Evolutionary conservation across 495 filamentous ascomycete species (phyloP).

Genomic region (Hypoxylon cercidicola): DNA sequence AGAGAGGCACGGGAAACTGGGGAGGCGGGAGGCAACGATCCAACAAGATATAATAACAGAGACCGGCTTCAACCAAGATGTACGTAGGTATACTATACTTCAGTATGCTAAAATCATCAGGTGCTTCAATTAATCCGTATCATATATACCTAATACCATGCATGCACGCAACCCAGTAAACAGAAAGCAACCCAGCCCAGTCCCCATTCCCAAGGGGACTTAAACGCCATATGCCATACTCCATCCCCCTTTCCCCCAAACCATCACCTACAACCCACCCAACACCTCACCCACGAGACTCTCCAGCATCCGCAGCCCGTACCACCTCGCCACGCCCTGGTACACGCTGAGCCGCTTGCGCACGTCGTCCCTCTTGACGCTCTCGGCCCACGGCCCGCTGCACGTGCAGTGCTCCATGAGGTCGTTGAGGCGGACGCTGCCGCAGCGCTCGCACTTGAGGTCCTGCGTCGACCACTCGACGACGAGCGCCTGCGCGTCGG

Average conservation of each 20-base stretch:
- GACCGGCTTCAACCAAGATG: no score
- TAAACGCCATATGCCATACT: no score
- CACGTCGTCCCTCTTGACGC: slow-evolving; percentile 74
- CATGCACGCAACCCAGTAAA: no score
- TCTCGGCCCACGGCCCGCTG: slow-evolving; percentile 82
- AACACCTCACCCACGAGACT: slow-evolving; percentile 73
- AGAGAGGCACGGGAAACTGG: no score
- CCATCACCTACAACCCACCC: slow-evolving; percentile 43
- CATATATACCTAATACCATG: no score
- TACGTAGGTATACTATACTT: no score
- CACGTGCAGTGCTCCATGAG: slow-evolving; percentile 98
- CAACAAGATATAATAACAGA: no score
- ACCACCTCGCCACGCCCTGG: slow-evolving; percentile 77
- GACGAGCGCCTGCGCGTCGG: slow-evolving; percentile 75
- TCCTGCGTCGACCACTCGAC: slow-evolving; percentile 91
- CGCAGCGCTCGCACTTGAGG: slow-evolving; percentile 80
- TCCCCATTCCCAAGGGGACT: no score
- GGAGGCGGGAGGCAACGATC: no score
- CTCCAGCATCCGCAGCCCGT: slow-evolving; percentile 82
- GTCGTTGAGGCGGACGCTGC: slow-evolving; percentile 78
- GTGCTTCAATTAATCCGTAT: no score
- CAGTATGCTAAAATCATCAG: no score
- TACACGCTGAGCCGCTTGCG: slow-evolving; percentile 73
- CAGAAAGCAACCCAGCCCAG: no score
- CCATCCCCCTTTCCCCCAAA: background rate